Evolutionary conservation across 768 basidiomycete species (phyloP), one percentile per base, ranked within the genome.

Genomic region (Daedalea quercina): DNA sequence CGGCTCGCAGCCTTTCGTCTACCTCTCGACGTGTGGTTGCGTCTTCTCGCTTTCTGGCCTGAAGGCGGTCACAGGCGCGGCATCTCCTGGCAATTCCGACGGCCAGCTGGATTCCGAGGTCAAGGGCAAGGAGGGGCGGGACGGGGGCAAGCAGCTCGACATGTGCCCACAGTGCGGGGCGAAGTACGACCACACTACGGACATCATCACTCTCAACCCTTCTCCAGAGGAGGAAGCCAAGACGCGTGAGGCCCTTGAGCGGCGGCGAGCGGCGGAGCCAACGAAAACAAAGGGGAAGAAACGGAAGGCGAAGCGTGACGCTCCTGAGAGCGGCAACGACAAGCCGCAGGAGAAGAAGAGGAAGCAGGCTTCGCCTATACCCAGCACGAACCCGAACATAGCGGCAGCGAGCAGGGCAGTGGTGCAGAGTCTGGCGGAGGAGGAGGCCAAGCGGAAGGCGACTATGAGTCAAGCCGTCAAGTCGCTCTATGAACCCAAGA

Each of bases 11-110:
- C 91, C 93, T 0, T 98, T 98, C 66, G 84, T 94, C 50, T 95
- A 94, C 64, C 68, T 97, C 59, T 74, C 77, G 13, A 71, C 84
- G 0, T 98, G 95, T 61, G 94, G 94, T 15, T 94, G 92, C 66
- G 91, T 93, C 28, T 91, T 97, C 70, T 87, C 91, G 3, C 87
- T 88, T 54, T 85, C 85, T 0, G 90, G 87, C 2, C 74, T 97
- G 40, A 84, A 82, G 53, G 84, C 85, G 2, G 76, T 92, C 45
- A 60, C 81, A 1, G 57, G 65, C 28, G 61, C 75, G 2, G 58
- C 70, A 2, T 41, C 45, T 9, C 56, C 67, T 44, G 61, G 67
- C 0, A 60, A 70, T 15, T 56, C 46, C 25, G 54, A 57, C 22
- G 56, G 65, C 31, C 61, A 58, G 54, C 57, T 60, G 59, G 54